A percentile compares a stretch with the other conserved stretches of the same genome.
These are phyloP conservation scores for Tripterygium wilfordii DNA, from an alignment of 177 flowering plant species.

Conservation along the genomic window DNA sequence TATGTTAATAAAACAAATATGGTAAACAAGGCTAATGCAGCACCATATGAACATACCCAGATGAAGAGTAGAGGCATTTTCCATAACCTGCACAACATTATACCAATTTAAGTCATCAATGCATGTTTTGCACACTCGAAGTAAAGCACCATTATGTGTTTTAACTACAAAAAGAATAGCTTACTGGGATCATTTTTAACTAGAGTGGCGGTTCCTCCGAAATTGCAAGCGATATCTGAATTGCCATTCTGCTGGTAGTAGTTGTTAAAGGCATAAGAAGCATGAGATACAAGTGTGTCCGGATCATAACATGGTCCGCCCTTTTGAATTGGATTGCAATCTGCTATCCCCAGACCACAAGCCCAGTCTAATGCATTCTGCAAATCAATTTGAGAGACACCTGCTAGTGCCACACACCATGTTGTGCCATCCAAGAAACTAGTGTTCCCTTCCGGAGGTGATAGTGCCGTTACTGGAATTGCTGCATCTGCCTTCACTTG, in stretches of 20 bases:
- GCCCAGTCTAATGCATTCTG: constrained; percentile 93
- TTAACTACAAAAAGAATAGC: too few species aligned
- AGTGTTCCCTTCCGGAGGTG: constrained; percentile 95
- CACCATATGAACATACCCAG: constrained; percentile 55
- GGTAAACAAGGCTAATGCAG: too few species aligned
- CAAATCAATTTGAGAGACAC: constrained; percentile 57
- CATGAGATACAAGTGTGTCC: constrained; percentile 72
- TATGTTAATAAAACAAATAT: too few species aligned
- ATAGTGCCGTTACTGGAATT: constrained; percentile 33
- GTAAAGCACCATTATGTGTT: too few species aligned
- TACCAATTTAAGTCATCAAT: too few species aligned
- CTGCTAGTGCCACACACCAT: constrained; percentile 82
- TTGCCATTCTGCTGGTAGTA: constrained; percentile 89
- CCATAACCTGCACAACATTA: constrained; percentile 54
- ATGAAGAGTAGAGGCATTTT: constrained; percentile 43
- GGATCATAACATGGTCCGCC: constrained; percentile 73
- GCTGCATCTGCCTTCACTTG: constrained; percentile 55
- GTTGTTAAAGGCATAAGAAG: constrained; percentile 83
- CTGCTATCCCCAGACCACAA: constrained; percentile 68
- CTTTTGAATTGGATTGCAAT: constrained; percentile 53
- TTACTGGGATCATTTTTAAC: constrained; percentile 68
- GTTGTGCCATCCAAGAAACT: constrained; percentile 76
- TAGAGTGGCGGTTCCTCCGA: constrained; percentile 78
- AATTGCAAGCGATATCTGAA: constrained; percentile 79
- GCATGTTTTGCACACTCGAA: too few species aligned